These are phyloP conservation scores for Vickermania ingenoplastis DNA, from an alignment of 208 protist species.

Conservation along the genomic window DNA sequence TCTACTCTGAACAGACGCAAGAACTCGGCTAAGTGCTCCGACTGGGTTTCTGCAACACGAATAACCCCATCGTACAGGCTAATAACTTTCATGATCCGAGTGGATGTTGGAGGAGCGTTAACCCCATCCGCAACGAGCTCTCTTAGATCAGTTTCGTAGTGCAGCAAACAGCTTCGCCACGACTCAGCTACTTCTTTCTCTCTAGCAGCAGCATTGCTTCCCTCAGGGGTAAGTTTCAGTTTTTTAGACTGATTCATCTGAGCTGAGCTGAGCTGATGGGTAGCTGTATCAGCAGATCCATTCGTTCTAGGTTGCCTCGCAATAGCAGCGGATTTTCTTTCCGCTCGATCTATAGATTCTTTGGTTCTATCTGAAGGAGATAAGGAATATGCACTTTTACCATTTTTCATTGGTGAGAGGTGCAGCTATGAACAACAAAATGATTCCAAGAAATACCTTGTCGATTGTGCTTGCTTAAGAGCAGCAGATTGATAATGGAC, in stretches of 20 bases:
- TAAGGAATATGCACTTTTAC: neutral
- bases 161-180: constrained; percentile 71
- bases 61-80: constrained; percentile 54
- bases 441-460: neutral
- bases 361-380: neutral
- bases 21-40: constrained; percentile 41
- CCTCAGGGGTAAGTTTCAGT: constrained; percentile 15
- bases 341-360: neutral
- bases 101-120: constrained; percentile 30
- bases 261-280: constrained; percentile 6
- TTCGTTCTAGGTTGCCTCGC: neutral
- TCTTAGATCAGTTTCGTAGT: constrained; percentile 64
- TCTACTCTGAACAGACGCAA: constrained; percentile 78
- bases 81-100: constrained; percentile 34
- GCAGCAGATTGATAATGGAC: too few species aligned
- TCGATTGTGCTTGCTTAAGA: too few species aligned
- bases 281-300: neutral
- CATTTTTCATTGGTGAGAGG: neutral
- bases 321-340: neutral
- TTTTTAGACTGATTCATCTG: neutral
- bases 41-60: constrained; percentile 24
- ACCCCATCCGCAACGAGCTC: constrained; percentile 54
- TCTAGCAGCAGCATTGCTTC: constrained; percentile 22
- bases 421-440: neutral
- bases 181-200: constrained; percentile 19